phyloP scores from a whole-genome alignment of 1,284 basidiomycete species.

The Heliocybe sulcata region DNA sequence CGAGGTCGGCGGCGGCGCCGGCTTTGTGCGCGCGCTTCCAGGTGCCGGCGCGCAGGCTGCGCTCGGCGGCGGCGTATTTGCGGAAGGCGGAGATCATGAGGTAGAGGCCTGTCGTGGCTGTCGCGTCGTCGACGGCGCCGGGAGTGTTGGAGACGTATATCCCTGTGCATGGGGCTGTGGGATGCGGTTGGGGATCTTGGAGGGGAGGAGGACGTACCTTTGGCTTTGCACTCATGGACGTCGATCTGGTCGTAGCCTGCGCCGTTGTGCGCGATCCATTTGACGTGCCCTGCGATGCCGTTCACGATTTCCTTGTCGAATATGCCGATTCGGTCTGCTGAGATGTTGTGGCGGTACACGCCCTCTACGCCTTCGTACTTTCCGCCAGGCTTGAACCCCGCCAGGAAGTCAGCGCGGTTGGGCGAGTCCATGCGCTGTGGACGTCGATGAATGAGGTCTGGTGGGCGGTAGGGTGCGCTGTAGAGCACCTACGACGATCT shows the following conservation, averaged over 20 bases:
- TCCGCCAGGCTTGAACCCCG: constrained; percentile 52
- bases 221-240: constrained; percentile 63
- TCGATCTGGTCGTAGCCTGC: constrained; percentile 89
- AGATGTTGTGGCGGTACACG: constrained; percentile 74
- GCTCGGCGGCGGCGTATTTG: constrained; percentile 70
- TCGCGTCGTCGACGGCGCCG: constrained; percentile 86
- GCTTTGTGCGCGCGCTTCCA: constrained; percentile 51
- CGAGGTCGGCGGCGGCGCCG: constrained; percentile 61
- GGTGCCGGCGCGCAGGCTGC: constrained; percentile 46
- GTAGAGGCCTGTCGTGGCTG: constrained; percentile 85
- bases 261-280: constrained; percentile 91
- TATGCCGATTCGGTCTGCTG: constrained; percentile 58
- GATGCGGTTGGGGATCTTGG: background rate
- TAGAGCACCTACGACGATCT: constrained; percentile 59
- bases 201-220: constrained; percentile 33
- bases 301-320: constrained; percentile 78
- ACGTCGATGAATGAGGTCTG: background rate
- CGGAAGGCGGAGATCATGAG: constrained; percentile 81
- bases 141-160: constrained; percentile 90
- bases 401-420: constrained; percentile 62
- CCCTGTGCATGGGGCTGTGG: constrained; percentile 36
- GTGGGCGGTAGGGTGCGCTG: background rate
- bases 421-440: constrained; percentile 57
- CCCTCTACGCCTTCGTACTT: constrained; percentile 74
- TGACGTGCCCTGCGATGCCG: constrained; percentile 58